Evolutionary conservation across 2,329 filamentous ascomycete genomes (phyloP), one percentile per base, ranked within the genome.

Genomic region (Trichoderma sp.): DNA sequence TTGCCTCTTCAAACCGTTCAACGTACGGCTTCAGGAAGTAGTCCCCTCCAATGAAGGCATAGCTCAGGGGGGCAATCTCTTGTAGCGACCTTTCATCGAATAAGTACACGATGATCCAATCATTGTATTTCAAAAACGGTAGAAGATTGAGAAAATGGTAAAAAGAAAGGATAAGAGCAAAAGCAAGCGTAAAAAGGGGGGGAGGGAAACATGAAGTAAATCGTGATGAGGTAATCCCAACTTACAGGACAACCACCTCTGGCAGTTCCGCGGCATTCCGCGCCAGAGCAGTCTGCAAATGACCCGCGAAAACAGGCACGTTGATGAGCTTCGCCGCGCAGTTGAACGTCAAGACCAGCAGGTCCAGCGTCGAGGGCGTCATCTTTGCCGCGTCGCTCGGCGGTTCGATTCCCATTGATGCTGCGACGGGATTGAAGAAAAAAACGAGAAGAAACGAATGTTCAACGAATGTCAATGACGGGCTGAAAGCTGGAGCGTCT

Each of bases 321-420:
- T 95, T 86, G 77, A 97, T 89, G 9, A 90, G 82, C 68, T 86
- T 86, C 75, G 93, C 92, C 36, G 88, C 95, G 78, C 93, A 97
- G 80, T 98, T 98, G 85, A 96, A 97, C 12, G 95, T 97, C 68
- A 97, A 82, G 74, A 97, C 87, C 77, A 97, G 91, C 70, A 94
- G 82, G 76, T 91, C 89, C 70, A 97, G 85, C 50, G 85, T 82
- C 55, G 86, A 85, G 65, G 80, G 77, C 68, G 82, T 78, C 83
- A 80, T 80, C 73, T 71, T 62, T 34, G 58, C 74, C 73, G 66
- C 43, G 63, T 71, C 72, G 32, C 32, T 53, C 17, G 26, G 15
- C 34, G 32, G 36, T 26, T 57, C 15, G 55, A 23, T 23, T 30
- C 64, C 43, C 57, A 17, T 26, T 26, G 26, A 26, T 67, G 72